Conservation (phyloP, 2,329 filamentous ascomycete genomes). For the Penicillium sp. region DNA sequence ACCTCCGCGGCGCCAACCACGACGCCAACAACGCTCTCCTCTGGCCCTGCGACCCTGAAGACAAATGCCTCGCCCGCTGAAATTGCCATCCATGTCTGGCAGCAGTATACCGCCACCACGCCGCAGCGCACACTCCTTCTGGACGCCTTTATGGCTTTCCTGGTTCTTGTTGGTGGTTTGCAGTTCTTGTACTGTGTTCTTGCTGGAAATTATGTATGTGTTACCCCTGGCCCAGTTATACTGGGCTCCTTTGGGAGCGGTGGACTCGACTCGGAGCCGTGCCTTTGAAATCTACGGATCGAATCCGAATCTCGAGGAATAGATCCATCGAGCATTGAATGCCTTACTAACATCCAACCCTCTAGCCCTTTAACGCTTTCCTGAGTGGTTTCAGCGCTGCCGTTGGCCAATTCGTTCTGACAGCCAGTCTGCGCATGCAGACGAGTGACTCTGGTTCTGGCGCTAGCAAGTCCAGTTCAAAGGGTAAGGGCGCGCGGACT, state of each 20-base stretch:
- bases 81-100: slow-evolving; percentile 72
- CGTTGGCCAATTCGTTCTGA: slow-evolving; percentile 96
- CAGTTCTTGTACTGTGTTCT: slow-evolving; percentile 94
- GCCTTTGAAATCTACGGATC: not conserved
- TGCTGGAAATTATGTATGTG: slow-evolving; percentile 89
- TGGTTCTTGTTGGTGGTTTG: slow-evolving; percentile 81
- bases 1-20: slow-evolving; percentile 30
- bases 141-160: slow-evolving; percentile 86
- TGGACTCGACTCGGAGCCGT: no score
- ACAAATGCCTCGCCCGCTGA: slow-evolving; percentile 51
- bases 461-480: slow-evolving; percentile 58
- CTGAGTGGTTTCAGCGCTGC: slow-evolving; percentile 92
- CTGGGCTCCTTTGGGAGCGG: no score
- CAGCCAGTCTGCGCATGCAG: slow-evolving; percentile 87
- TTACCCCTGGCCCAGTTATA: no score
- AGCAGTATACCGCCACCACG: slow-evolving; percentile 78
- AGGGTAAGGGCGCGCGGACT: slow-evolving; percentile 33
- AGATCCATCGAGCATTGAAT: no score
- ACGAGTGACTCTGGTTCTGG: slow-evolving; percentile 61
- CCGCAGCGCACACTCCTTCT: slow-evolving; percentile 90
- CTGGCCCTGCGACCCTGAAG: slow-evolving; percentile 41
- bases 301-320: no score
- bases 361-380: slow-evolving; percentile 96
- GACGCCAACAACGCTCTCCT: slow-evolving; percentile 35
- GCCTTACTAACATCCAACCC: not conserved